Conservation (phyloP, 352 stramenopile species). For the Plasmopara muralis region DNA sequence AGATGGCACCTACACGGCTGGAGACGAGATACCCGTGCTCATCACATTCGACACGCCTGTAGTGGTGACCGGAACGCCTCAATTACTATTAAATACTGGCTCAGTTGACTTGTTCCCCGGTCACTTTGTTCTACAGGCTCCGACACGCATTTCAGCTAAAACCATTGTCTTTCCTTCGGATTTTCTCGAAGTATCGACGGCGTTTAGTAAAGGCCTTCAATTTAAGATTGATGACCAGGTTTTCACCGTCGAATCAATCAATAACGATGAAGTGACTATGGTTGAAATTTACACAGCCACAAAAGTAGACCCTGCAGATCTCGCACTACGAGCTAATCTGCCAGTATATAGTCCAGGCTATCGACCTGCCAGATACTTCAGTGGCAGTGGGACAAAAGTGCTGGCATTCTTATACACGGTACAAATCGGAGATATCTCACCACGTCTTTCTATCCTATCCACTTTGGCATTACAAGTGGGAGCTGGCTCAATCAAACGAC, state of each 20-base stretch:
- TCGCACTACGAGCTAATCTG: slow-evolving; percentile 21
- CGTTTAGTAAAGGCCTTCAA: slow-evolving; percentile 34
- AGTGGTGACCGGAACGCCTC: slow-evolving; percentile 41
- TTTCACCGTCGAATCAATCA: slow-evolving; percentile 43
- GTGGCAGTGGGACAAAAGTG: slow-evolving; percentile 36
- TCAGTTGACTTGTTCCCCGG: slow-evolving; percentile 54
- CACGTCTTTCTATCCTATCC: slow-evolving; percentile 42
- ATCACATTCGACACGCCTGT: slow-evolving; percentile 56
- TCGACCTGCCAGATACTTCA: slow-evolving; percentile 37
- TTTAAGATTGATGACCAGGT: slow-evolving; percentile 47
- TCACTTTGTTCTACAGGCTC: slow-evolving; percentile 36
- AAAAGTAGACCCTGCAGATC: slow-evolving; percentile 27
- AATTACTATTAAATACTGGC: slow-evolving; percentile 40
- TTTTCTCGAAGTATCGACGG: slow-evolving; percentile 40
- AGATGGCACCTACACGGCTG: slow-evolving; percentile 51
- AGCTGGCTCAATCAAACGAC: slow-evolving; percentile 46
- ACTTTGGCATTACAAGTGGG: slow-evolving; percentile 42
- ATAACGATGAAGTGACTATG: slow-evolving; percentile 42
- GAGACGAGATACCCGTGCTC: slow-evolving; percentile 48
- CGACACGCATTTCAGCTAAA: slow-evolving; percentile 14
- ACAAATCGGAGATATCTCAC: slow-evolving; percentile 44
- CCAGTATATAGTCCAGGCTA: slow-evolving; percentile 44
- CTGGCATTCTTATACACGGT: slow-evolving; percentile 54
- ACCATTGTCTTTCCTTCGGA: slow-evolving; percentile 48
- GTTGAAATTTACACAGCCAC: slow-evolving; percentile 43